Evolutionary conservation across 352 stramenopile genomes (phyloP).

Genomic region (Pelagophyceae sp.): DNA sequence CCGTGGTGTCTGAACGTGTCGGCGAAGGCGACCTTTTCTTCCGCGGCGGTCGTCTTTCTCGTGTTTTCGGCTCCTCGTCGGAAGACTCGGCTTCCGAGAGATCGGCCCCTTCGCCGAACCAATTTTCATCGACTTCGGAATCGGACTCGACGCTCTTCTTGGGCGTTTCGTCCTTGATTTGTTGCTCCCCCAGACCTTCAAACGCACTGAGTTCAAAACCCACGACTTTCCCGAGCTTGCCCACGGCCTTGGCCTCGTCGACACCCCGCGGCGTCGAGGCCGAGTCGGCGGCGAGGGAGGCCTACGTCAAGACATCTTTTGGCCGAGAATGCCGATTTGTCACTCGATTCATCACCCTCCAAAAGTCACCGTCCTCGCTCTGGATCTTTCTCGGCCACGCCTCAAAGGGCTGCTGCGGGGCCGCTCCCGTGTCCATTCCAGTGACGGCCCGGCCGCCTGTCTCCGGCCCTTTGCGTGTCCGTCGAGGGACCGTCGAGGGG

Average conservation of each 20-base stretch:
- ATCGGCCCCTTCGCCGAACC: not conserved
- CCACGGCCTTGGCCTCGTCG: not conserved
- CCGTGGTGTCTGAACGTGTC: not conserved
- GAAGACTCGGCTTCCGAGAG: not conserved
- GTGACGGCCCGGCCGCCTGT: no score
- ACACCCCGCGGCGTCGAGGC: no score
- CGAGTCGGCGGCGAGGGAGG: not conserved
- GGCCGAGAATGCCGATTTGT: not conserved
- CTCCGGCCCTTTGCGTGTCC: no score
- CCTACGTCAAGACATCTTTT: no score
- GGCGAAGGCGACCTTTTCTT: not conserved
- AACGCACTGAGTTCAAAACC: not conserved
- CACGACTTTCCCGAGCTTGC: not conserved
- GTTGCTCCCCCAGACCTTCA: not conserved
- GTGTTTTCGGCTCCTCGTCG: no score
- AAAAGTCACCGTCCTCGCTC: not conserved
- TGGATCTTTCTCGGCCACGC: no score
- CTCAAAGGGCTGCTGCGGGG: no score
- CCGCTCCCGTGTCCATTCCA: no score
- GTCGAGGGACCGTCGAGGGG: no score
- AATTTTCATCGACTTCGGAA: not conserved
- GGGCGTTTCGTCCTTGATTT: constrained; percentile 4
- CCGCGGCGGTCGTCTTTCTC: no score
- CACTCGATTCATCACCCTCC: not conserved
- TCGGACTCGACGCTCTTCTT: not conserved